phyloP scores from a whole-genome alignment of 75 land plant genomes.

The Larix kaempferi region DNA sequence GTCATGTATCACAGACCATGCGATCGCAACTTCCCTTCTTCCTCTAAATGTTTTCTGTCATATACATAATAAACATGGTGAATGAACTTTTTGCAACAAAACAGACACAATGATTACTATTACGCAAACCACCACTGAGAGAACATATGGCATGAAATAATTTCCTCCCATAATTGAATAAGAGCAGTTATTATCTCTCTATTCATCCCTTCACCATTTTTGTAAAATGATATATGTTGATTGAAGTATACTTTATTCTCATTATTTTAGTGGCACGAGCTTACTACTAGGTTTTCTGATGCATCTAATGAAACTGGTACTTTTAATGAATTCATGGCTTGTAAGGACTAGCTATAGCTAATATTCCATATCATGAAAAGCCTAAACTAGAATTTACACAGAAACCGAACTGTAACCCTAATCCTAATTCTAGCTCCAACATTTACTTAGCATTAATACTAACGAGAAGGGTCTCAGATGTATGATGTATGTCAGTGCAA shows the following conservation, averaged over 20 bases:
- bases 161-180: no score
- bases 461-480: neutral
- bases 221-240: neutral
- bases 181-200: neutral
- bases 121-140: neutral
- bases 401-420: neutral
- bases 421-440: neutral
- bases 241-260: neutral
- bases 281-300: no score
- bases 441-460: neutral
- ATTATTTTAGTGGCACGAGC: neutral
- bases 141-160: no score
- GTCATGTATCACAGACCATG: constrained; percentile 44
- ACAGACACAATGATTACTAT: neutral
- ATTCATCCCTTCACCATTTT: neutral
- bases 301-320: no score
- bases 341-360: no score
- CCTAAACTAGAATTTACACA: neutral
- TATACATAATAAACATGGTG: neutral
- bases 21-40: constrained; percentile 55
- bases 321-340: no score
- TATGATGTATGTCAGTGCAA: neutral
- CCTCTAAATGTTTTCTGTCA: constrained; percentile 87
- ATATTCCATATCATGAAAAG: no score
- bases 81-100: neutral